Conservation (phyloP, 2,329 filamentous ascomycete species). For the Botryotinia narcissicola region DNA sequence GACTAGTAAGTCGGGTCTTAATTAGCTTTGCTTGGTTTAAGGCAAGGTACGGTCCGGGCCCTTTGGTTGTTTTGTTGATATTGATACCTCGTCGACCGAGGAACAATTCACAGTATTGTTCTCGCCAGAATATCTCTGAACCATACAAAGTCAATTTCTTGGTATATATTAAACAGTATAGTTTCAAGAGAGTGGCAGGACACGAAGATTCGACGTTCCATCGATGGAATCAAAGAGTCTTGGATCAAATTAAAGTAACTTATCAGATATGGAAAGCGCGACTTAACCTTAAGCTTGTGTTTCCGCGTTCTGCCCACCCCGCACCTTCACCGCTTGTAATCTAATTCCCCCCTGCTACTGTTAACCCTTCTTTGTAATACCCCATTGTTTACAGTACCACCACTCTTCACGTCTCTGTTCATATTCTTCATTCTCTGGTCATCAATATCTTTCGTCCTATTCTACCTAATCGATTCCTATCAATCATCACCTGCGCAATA, state of each 20-base stretch:
- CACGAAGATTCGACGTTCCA: not conserved
- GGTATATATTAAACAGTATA: not conserved
- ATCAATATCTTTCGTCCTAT: slow-evolving; percentile 16
- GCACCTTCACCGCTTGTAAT: slow-evolving; percentile 20
- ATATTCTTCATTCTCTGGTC: slow-evolving; percentile 1
- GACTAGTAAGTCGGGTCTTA: not conserved
- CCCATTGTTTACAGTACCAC: not conserved
- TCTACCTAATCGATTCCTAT: slow-evolving; percentile 1
- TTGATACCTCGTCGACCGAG: slow-evolving; percentile 1
- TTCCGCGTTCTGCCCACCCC: slow-evolving; percentile 21
- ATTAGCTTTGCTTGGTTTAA: slow-evolving; percentile 4
- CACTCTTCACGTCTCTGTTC: not conserved
- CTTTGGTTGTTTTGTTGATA: not conserved
- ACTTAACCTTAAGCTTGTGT: not conserved
- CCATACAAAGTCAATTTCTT: not conserved
- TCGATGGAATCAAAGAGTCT: not conserved
- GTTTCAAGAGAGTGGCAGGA: not conserved
- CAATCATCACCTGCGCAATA: slow-evolving; percentile 3
- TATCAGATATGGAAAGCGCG: slow-evolving; percentile 16
- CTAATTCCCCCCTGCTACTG: not conserved
- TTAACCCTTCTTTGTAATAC: not conserved
- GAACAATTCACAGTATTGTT: not conserved
- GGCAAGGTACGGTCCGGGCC: not conserved
- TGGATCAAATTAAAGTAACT: not conserved
- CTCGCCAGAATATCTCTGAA: not conserved